Percentiles rank a stretch among this genome's conserved stretches.
These are phyloP conservation scores for Leucogyrophana mollusca DNA, from an alignment of 768 basidiomycete species.

Conservation along the genomic window DNA sequence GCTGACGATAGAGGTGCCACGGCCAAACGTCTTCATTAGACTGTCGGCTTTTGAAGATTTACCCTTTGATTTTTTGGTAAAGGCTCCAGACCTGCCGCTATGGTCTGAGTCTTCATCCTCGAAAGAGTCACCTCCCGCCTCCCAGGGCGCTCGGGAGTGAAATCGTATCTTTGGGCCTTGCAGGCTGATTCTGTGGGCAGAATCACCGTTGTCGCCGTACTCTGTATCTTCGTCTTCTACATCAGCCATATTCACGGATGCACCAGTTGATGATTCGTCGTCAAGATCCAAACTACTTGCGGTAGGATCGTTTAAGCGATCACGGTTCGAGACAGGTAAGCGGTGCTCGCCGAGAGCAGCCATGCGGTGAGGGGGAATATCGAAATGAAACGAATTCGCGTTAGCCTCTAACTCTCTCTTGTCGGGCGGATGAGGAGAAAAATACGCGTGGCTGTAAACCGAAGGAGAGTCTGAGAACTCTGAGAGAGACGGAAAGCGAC, in stretches of 20 bases:
- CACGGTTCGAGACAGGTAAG: slow-evolving; percentile 30
- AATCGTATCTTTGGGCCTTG: slow-evolving; percentile 84
- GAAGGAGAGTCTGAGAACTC: slow-evolving; percentile 69
- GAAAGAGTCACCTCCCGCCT: slow-evolving; percentile 50
- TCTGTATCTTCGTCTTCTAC: slow-evolving; percentile 33
- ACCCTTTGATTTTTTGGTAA: slow-evolving; percentile 28
- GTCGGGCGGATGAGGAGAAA: slow-evolving; percentile 48
- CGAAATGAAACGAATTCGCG: slow-evolving; percentile 27
- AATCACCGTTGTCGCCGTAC: slow-evolving; percentile 42
- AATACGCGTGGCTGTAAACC: slow-evolving; percentile 60
- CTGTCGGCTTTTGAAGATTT: slow-evolving; percentile 31
- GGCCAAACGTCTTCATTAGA: slow-evolving; percentile 45
- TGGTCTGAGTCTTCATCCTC: slow-evolving; percentile 49
- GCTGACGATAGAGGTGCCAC: slow-evolving; percentile 39
- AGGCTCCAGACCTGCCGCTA: slow-evolving; percentile 27
- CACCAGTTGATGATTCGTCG: slow-evolving; percentile 33
- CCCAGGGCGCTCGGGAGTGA: slow-evolving; percentile 83
- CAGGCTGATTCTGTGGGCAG: slow-evolving; percentile 58
- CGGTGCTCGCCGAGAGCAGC: slow-evolving; percentile 18
- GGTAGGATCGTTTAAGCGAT: slow-evolving; percentile 44
- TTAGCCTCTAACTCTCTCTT: slow-evolving; percentile 26
- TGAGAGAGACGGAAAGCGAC: slow-evolving; percentile 53
- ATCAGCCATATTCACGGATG: slow-evolving; percentile 26
- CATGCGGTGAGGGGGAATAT: slow-evolving; percentile 17
- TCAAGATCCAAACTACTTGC: slow-evolving; percentile 58